phyloP scores from a whole-genome alignment of 352 stramenopile genomes.

The Phytophthora idaei region DNA sequence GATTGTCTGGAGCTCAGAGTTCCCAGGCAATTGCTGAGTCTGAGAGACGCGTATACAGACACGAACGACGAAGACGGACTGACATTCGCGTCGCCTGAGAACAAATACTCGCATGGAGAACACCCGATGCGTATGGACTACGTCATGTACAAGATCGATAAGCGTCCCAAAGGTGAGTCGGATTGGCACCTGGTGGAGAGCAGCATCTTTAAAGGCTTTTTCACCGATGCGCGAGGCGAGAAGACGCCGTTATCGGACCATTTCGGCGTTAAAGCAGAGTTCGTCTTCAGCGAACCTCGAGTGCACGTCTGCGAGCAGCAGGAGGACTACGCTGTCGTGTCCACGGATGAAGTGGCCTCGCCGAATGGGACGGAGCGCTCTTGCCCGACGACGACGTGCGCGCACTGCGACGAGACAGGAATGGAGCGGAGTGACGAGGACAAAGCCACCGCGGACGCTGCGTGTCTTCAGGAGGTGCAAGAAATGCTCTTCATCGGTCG shows the following conservation, averaged over 20 bases:
- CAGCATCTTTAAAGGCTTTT: constrained; percentile 82
- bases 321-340: constrained; percentile 31
- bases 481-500: constrained; percentile 47
- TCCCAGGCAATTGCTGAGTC: constrained; percentile 48
- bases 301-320: constrained; percentile 46
- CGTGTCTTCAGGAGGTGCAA: constrained; percentile 56
- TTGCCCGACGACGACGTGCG: constrained; percentile 48
- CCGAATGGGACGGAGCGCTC: constrained; percentile 10
- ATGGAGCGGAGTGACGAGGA: constrained; percentile 27
- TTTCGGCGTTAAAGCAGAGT: constrained; percentile 76
- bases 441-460: constrained; percentile 23
- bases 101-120: constrained; percentile 82
- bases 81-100: constrained; percentile 80
- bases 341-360: constrained; percentile 23
- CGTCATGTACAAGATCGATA: constrained; percentile 69
- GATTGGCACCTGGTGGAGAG: constrained; percentile 63
- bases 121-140: constrained; percentile 89
- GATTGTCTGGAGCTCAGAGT: constrained; percentile 76
- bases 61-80: constrained; percentile 66
- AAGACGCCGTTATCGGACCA: constrained; percentile 78
- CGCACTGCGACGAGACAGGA: constrained; percentile 51
- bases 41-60: constrained; percentile 78
- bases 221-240: constrained; percentile 63
- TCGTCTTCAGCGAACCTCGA: constrained; percentile 49
- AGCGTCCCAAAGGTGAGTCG: constrained; percentile 9